phyloP scores from a whole-genome alignment of 495 filamentous ascomycete genomes.

The Copromyces sp. region DNA sequence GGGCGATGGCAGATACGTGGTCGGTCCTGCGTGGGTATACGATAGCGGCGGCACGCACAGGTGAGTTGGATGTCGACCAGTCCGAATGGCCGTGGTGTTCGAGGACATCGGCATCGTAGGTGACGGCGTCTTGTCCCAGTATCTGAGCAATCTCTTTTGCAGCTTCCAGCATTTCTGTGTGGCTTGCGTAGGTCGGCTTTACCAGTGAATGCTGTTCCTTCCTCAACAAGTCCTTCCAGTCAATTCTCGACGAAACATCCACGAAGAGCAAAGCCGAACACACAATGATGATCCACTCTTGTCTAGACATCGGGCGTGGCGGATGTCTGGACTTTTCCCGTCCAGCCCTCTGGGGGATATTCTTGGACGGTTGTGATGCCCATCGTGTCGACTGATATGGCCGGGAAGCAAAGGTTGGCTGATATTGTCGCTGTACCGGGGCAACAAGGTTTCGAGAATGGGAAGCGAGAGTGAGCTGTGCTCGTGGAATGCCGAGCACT shows the following conservation, averaged over 20 bases:
- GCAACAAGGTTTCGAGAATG: neutral
- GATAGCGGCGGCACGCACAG: constrained; percentile 59
- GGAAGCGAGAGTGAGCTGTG: neutral
- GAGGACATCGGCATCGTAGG: constrained; percentile 69
- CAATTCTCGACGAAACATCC: neutral
- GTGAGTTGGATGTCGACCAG: constrained; percentile 75
- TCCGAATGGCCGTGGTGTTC: constrained; percentile 73
- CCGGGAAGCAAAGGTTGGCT: neutral
- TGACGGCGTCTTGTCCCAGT: constrained; percentile 53
- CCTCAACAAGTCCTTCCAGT: neutral
- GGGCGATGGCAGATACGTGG: constrained; percentile 69
- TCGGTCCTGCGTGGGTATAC: constrained; percentile 62
- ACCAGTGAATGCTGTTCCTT: neutral
- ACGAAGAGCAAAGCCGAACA: neutral
- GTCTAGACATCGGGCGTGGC: neutral
- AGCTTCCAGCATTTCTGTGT: constrained; percentile 34
- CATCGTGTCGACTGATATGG: neutral
- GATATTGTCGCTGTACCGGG: neutral
- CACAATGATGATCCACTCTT: neutral
- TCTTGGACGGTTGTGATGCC: neutral
- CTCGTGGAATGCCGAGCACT: neutral
- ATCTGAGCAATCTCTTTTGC: constrained; percentile 46
- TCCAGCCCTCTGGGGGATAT: neutral
- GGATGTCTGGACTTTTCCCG: neutral
- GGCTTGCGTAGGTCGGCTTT: constrained; percentile 11